Percentiles rank a stretch among this genome's conserved stretches.
phyloP scores from a whole-genome alignment of 2,329 filamentous ascomycete species.

The Stachybotrys echinatus region DNA sequence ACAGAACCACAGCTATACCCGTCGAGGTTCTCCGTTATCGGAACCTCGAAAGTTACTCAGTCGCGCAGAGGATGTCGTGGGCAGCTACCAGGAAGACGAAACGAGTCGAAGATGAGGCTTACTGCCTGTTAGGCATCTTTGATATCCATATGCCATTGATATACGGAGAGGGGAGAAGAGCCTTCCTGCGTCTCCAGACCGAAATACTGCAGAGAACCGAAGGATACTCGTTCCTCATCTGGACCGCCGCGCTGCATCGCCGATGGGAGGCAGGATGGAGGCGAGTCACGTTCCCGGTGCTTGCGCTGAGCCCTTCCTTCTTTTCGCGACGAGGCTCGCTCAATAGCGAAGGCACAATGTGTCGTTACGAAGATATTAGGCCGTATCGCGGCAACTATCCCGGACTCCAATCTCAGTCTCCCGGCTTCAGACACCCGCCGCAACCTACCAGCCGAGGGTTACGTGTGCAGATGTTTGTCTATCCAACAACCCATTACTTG shows the following conservation, averaged over 20 bases:
- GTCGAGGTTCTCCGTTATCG: neutral
- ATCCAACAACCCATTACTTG: no score
- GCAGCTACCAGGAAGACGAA: slow-evolving; percentile 9
- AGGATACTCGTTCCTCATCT: neutral
- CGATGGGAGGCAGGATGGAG: no score
- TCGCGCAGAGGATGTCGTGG: slow-evolving; percentile 10
- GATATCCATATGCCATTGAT: slow-evolving; percentile 13
- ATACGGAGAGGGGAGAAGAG: slow-evolving; percentile 11
- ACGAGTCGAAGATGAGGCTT: slow-evolving; percentile 13
- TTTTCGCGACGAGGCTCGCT: no score
- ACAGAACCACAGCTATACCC: slow-evolving; percentile 10
- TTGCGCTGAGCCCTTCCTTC: neutral
- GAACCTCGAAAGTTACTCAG: neutral
- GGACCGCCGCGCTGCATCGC: neutral
- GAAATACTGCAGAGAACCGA: slow-evolving; percentile 1
- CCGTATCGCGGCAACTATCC: no score
- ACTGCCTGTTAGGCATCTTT: slow-evolving; percentile 14
- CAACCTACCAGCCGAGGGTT: no score
- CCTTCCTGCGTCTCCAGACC: slow-evolving; percentile 3
- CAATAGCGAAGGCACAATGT: no score
- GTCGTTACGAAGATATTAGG: no score
- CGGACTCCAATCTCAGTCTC: no score
- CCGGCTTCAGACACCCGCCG: no score
- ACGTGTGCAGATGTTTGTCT: no score
- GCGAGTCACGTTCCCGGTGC: neutral